Evolutionary conservation across 148 eudicot species (phyloP).

Genomic region (Mesembryanthemum crystallinum): DNA sequence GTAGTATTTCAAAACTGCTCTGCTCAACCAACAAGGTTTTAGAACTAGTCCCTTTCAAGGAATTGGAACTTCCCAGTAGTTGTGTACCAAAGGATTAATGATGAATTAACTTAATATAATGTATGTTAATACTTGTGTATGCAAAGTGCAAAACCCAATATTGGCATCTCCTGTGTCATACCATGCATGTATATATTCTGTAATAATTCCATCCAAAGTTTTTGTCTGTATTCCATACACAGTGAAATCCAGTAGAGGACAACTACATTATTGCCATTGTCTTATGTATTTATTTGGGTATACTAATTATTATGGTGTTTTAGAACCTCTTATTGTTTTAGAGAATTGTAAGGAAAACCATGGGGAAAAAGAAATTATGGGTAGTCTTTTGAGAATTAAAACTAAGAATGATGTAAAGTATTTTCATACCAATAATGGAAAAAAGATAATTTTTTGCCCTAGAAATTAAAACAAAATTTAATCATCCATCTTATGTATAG

Average conservation of each 20-base stretch:
- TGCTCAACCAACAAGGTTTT: conserved; percentile 22
- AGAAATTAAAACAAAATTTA: background rate
- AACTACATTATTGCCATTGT: conserved; percentile 52
- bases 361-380: conserved; percentile 22
- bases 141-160: conserved; percentile 10
- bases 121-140: background rate
- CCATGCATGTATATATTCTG: background rate
- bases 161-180: conserved; percentile 22
- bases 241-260: conserved; percentile 34
- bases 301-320: conserved; percentile 11
- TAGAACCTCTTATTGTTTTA: conserved; percentile 19
- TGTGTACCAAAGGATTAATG: conserved; percentile 24
- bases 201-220: conserved; percentile 29
- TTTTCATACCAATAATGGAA: conserved; percentile 10
- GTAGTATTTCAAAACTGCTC: background rate
- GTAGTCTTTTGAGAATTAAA: conserved; percentile 17
- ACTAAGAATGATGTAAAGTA: conserved; percentile 13
- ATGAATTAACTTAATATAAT: background rate
- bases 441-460: background rate
- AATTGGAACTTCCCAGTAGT: conserved; percentile 16
- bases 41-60: conserved; percentile 17
- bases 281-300: conserved; percentile 35
- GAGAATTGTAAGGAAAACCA: conserved; percentile 15
- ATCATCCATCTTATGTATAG: no score
- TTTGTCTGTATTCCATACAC: conserved; percentile 34